Base-by-base conservation (phyloP, 2,329 filamentous ascomycete species). In the Cytospora piceicola region DNA sequence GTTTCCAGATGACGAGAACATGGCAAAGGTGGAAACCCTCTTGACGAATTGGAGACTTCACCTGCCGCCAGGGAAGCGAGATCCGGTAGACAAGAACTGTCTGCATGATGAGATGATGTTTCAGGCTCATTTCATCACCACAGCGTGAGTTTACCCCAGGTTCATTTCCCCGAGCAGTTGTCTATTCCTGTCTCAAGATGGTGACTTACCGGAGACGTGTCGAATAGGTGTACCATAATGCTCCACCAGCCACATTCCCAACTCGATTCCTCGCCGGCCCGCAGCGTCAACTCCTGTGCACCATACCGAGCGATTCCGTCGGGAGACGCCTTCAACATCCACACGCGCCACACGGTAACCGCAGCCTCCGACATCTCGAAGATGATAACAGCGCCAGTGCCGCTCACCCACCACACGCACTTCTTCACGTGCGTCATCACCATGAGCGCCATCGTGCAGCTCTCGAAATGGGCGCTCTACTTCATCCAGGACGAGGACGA, bases 61-160 rank as follows among this genome's bases (percentile, higher is more conserved):
- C 72, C 81, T 97, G 0, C 93, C 94, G 0, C 81, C 84, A 20
- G 82, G 82, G 17, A 96, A 96, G 77, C 83, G 83, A 63, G 86
- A 92, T 67, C 82, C 91, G 20, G 80, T 96, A 61, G 85, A 87
- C 66, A 84, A 85, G 68, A 86, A 90, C 70, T 89, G 92, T 36
- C 84, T 87, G 61, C 82, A 94, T 14, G 94, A 97, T 74, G 92
- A 96, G 77, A 90, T 96, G 85, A 88, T 97, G 77, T 96, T 97
- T 78, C 92, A 96, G 75, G 93, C 92, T 0, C 90, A 92, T 69
- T 94, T 96, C 87, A 91, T 96, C 72, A 84, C 80, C 36, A 79
- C 86, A 68, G 83, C 84, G 81, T 83, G 75, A 72, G 81, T 77
- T 4, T 12, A 36, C 17, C 17, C 34, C 34, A 36, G 7, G 6